Evolutionary conservation across 78 protist species (phyloP).

Genomic region (Blattamonas nauphoetae): DNA sequence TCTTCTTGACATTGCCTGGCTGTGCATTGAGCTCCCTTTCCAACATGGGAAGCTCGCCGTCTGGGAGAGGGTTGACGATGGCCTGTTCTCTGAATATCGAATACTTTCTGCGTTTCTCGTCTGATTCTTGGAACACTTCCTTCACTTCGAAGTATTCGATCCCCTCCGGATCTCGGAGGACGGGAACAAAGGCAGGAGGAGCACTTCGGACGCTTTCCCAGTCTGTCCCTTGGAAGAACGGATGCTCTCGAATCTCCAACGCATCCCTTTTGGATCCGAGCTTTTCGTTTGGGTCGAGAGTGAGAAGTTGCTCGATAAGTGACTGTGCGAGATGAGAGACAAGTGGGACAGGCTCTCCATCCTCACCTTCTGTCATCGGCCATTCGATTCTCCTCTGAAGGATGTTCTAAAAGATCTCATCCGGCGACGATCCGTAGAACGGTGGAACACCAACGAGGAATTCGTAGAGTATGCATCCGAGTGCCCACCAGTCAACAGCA

Average conservation of each 20-base stretch:
- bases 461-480: slow-evolving; percentile 31
- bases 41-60: too few species aligned
- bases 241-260: neutral
- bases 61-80: too few species aligned
- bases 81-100: too few species aligned
- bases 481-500: slow-evolving; percentile 91
- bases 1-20: too few species aligned
- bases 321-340: neutral
- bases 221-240: neutral
- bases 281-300: neutral
- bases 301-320: neutral
- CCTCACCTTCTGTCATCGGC: neutral
- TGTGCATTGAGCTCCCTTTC: too few species aligned
- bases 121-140: too few species aligned
- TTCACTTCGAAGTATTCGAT: too few species aligned
- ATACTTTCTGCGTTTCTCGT: too few species aligned
- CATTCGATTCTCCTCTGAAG: neutral
- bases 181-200: slow-evolving; percentile 3
- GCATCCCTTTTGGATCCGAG: neutral
- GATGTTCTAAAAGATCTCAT: neutral
- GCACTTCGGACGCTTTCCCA: neutral
- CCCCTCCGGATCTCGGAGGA: too few species aligned
- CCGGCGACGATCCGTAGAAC: neutral
- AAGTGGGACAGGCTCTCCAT: neutral
- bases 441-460: slow-evolving; percentile 29